These are phyloP conservation scores for Aspergillus sp. DNA, from an alignment of 2,329 filamentous ascomycete genomes.

Conservation along the genomic window DNA sequence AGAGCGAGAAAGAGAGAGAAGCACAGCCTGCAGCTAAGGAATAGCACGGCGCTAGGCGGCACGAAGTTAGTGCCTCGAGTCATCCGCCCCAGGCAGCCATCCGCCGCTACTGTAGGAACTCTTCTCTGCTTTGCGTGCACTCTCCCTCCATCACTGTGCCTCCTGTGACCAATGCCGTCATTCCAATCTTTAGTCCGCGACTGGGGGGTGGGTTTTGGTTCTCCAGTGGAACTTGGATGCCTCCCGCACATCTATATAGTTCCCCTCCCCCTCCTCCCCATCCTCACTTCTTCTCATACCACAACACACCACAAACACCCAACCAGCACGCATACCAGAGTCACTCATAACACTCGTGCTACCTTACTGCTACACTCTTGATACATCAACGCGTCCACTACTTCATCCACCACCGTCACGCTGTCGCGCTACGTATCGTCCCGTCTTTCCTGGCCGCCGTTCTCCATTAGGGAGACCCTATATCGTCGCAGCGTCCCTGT, in stretches of 20 bases:
- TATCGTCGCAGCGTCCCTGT: conserved; percentile 14
- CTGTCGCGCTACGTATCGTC: conserved; percentile 30
- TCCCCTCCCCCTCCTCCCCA: not conserved
- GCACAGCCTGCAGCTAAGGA: conserved; percentile 17
- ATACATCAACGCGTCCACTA: not conserved
- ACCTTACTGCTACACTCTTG: not conserved
- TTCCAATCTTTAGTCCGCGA: conserved; percentile 7
- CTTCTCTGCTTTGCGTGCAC: not conserved
- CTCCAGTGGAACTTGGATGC: conserved; percentile 13
- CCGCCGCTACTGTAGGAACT: conserved; percentile 11
- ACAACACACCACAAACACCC: not conserved
- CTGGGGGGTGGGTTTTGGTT: not conserved
- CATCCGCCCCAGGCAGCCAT: conserved; percentile 15
- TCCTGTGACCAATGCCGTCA: conserved; percentile 23
- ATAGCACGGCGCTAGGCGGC: not conserved
- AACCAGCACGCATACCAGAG: not conserved
- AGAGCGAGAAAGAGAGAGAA: conserved; percentile 4
- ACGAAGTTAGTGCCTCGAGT: conserved; percentile 14
- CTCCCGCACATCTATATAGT: conserved; percentile 15
- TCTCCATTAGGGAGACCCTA: conserved; percentile 21
- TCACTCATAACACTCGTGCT: not conserved
- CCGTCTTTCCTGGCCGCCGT: conserved; percentile 23
- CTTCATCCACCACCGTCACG: conserved; percentile 19
- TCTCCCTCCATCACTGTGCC: too few species aligned
- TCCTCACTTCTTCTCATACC: not conserved